Percentiles rank a stretch among this genome's conserved stretches.
These are phyloP conservation scores for Cystobasidium pallidum DNA, from an alignment of 1,284 basidiomycete genomes.

Conservation along the genomic window DNA sequence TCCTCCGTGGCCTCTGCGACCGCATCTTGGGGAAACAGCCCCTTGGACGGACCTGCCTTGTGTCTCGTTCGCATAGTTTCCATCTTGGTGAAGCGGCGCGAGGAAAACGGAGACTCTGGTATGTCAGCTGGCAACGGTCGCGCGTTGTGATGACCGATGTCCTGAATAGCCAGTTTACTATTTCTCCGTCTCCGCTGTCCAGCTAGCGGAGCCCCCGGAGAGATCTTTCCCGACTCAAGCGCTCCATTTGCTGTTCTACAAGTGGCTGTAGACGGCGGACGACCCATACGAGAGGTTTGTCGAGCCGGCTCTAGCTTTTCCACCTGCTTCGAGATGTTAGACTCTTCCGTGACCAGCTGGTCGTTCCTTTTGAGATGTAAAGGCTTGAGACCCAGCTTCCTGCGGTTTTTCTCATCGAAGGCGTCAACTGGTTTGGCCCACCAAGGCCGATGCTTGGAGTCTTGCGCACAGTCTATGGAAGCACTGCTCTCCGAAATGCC, in stretches of 20 bases:
- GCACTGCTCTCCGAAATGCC: constrained; percentile 6
- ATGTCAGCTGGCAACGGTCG: constrained; percentile 33
- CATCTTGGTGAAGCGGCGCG: constrained; percentile 22
- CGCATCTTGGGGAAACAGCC: background rate
- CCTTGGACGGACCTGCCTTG: background rate
- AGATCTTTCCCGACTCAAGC: background rate
- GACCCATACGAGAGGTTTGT: background rate
- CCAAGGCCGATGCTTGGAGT: constrained; percentile 4
- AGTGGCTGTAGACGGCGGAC: background rate
- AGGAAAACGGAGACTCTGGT: constrained; percentile 28
- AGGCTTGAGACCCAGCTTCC: constrained; percentile 34
- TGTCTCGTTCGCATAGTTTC: constrained; percentile 3
- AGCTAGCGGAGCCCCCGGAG: background rate
- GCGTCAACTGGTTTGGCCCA: constrained; percentile 20
- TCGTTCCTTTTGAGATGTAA: constrained; percentile 8
- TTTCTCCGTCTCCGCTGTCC: background rate
- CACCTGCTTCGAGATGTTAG: background rate
- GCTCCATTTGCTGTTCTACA: background rate
- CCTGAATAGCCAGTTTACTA: background rate
- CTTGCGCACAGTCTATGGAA: background rate
- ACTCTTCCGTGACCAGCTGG: background rate
- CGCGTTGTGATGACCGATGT: background rate
- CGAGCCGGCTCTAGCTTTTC: background rate
- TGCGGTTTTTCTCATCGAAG: constrained; percentile 3
- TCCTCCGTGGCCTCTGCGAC: too few relatives aligned